phyloP scores from a whole-genome alignment of 2,329 filamentous ascomycete species.

The Incumbomyces lentus region DNA sequence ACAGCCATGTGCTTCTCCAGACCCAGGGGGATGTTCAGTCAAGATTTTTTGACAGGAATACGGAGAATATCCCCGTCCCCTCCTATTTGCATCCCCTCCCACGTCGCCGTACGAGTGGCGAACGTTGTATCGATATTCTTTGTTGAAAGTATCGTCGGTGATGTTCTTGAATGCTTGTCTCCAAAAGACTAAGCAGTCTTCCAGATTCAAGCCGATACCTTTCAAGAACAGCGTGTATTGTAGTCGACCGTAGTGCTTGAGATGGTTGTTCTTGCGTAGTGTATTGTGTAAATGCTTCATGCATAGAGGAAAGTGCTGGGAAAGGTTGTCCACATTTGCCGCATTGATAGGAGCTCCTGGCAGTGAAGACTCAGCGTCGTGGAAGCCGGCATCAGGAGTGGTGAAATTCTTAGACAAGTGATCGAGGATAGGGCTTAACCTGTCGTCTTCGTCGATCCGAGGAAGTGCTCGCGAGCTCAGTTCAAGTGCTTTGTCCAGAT shows the following conservation, averaged over 20 bases:
- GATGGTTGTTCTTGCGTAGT: slow-evolving; percentile 74
- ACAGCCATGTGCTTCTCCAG: slow-evolving; percentile 88
- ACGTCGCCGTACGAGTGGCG: slow-evolving; percentile 94
- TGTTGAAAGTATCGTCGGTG: slow-evolving; percentile 91
- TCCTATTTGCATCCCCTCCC: slow-evolving; percentile 78
- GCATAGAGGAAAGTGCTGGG: slow-evolving; percentile 77
- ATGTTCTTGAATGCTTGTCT: slow-evolving; percentile 72
- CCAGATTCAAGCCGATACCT: slow-evolving; percentile 82
- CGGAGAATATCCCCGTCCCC: slow-evolving; percentile 77
- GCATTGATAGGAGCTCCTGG: slow-evolving; percentile 66
- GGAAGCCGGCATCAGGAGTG: slow-evolving; percentile 77
- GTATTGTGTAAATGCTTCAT: slow-evolving; percentile 87
- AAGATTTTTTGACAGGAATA: slow-evolving; percentile 94
- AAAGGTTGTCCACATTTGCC: slow-evolving; percentile 66
- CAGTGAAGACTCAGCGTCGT: slow-evolving; percentile 52
- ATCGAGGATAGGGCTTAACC: slow-evolving; percentile 62
- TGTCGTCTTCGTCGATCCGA: slow-evolving; percentile 89
- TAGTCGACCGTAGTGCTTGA: slow-evolving; percentile 86
- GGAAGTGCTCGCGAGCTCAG: slow-evolving; percentile 84
- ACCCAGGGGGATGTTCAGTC: slow-evolving; percentile 74
- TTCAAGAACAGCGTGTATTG: slow-evolving; percentile 97
- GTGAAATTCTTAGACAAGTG: slow-evolving; percentile 95
- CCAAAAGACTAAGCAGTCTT: slow-evolving; percentile 90
- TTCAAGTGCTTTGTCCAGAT: slow-evolving; percentile 75
- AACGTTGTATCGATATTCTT: slow-evolving; percentile 94